phyloP scores from a whole-genome alignment of 2,329 filamentous ascomycete species.

The Onygenales sp. region DNA sequence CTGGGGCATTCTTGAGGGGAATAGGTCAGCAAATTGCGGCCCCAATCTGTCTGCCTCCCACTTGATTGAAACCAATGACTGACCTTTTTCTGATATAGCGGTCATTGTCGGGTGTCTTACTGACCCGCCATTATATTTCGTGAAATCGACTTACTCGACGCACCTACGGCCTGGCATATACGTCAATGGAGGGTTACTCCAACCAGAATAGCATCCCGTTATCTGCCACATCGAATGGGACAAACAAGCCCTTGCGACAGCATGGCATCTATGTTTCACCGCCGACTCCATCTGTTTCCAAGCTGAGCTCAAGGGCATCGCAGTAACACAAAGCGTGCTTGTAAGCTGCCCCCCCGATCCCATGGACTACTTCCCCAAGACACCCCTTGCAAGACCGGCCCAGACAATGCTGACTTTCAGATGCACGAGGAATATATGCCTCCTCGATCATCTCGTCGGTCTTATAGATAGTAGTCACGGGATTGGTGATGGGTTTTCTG shows the following conservation, averaged over 20 bases:
- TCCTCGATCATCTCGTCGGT: not conserved
- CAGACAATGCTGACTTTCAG: not conserved
- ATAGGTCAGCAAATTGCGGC: constrained; percentile 18
- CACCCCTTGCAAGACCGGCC: not conserved
- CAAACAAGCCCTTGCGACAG: not conserved
- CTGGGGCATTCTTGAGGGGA: constrained; percentile 28
- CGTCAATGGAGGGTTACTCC: not conserved
- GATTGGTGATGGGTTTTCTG: too few relatives aligned
- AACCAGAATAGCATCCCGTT: constrained; percentile 2
- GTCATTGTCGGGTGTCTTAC: constrained; percentile 5
- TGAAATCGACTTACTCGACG: not conserved
- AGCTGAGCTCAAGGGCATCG: not conserved
- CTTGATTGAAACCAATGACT: not conserved
- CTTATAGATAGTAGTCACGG: too few relatives aligned
- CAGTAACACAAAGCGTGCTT: not conserved
- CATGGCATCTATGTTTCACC: not conserved
- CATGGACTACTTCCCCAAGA: not conserved
- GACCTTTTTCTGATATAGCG: not conserved
- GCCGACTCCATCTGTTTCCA: not conserved
- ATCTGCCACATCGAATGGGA: not conserved
- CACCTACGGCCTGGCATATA: not conserved
- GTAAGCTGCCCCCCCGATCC: not conserved
- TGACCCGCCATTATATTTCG: constrained; percentile 2
- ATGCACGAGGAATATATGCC: not conserved
- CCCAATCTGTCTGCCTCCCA: not conserved